A percentile compares a stretch with the other conserved stretches of the same genome.
Evolutionary conservation across 2,329 filamentous ascomycete species (phyloP).

Genomic region (Corniculantispora saksenae): DNA sequence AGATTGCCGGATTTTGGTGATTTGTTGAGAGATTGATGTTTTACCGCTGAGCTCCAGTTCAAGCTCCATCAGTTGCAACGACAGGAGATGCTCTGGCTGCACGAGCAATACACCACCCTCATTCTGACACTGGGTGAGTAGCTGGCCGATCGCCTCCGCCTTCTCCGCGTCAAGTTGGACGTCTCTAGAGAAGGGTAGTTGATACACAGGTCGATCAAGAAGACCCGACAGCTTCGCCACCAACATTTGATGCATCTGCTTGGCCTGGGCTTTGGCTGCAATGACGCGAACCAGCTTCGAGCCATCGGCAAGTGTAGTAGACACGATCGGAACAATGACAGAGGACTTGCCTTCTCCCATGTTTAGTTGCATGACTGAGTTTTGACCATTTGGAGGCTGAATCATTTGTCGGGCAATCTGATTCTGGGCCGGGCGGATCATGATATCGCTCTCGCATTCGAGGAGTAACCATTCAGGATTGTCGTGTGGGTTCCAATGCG

Average conservation of each 20-base stretch:
- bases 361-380: conserved; percentile 64
- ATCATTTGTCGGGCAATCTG: conserved; percentile 61
- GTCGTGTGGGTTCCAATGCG: neutral
- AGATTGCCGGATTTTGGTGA: neutral
- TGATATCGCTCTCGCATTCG: conserved; percentile 62
- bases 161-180: conserved; percentile 36
- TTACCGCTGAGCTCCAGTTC: neutral
- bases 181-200: conserved; percentile 55
- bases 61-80: conserved; percentile 60
- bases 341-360: conserved; percentile 74
- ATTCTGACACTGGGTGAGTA: conserved; percentile 48
- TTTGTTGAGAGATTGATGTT: neutral
- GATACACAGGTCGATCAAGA: conserved; percentile 39
- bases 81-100: conserved; percentile 65
- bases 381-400: conserved; percentile 38
- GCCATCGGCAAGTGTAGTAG: conserved; percentile 52
- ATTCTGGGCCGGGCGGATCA: conserved; percentile 62
- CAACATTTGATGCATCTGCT: conserved; percentile 61
- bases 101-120: conserved; percentile 58
- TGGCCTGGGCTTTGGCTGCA: conserved; percentile 61
- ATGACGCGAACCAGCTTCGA: conserved; percentile 56
- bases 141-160: conserved; percentile 36
- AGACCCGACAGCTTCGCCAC: conserved; percentile 55
- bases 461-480: conserved; percentile 63
- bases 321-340: conserved; percentile 67